A percentile compares a stretch with the other conserved stretches of the same genome.
phyloP scores from a whole-genome alignment of 306 rosid genomes.

The Fragaria ananassa region DNA sequence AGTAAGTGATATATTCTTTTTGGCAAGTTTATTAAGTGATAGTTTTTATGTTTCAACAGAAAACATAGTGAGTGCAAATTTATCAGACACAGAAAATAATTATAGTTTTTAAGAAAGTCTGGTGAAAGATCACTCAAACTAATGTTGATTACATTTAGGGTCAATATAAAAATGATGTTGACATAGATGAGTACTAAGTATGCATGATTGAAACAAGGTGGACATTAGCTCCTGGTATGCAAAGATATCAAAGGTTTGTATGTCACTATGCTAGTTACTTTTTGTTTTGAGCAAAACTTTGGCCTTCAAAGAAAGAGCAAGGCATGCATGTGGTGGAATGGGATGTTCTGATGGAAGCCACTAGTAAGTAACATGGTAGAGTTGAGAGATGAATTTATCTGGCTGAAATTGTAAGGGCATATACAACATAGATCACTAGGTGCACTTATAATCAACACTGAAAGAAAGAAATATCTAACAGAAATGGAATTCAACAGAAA shows the following conservation, averaged over 20 bases:
- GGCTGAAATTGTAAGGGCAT: not conserved
- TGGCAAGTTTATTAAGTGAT: not conserved
- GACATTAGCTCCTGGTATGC: not conserved
- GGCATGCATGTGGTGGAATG: not conserved
- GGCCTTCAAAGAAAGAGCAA: not conserved
- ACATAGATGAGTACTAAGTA: not conserved
- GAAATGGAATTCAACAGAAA: not conserved
- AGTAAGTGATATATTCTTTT: conserved; percentile 37
- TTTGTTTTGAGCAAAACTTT: not conserved
- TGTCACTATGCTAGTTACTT: not conserved
- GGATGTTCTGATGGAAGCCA: not conserved
- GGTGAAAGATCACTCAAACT: not conserved
- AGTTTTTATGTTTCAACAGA: too few species aligned
- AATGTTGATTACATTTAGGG: not conserved
- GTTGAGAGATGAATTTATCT: not conserved
- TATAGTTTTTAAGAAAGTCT: not conserved
- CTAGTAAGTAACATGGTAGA: not conserved
- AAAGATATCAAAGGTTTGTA: not conserved
- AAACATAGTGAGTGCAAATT: not conserved
- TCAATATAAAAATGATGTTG: not conserved
- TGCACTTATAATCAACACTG: not conserved
- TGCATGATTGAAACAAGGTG: not conserved
- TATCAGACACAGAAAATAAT: not conserved
- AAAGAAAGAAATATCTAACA: not conserved
- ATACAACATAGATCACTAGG: not conserved